Evolutionary conservation across 371 early-diverging fungal genomes (phyloP).

Genomic region (Quaeritorhiza haematococci): DNA sequence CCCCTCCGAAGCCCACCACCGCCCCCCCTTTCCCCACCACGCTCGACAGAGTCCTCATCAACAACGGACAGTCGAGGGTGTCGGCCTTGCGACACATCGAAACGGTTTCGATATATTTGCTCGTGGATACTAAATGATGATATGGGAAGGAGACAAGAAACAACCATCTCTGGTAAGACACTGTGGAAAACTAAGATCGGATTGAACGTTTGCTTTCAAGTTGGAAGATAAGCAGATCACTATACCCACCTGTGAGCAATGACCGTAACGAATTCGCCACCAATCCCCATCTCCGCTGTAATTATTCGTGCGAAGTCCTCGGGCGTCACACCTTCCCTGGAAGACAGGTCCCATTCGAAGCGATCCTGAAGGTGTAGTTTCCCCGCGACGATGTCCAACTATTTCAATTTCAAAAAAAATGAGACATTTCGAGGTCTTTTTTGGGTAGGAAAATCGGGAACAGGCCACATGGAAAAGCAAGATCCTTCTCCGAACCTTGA

Average conservation of each 20-base stretch:
- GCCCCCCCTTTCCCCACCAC: no score
- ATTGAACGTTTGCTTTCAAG: conserved; percentile 73
- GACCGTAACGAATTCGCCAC: conserved; percentile 82
- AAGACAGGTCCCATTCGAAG: conserved; percentile 85
- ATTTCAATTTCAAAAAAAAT: background rate
- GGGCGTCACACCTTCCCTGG: conserved; percentile 41
- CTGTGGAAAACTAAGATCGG: conserved; percentile 40
- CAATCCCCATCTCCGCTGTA: conserved; percentile 81
- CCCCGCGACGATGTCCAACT: conserved; percentile 86
- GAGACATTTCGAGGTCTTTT: conserved; percentile 19
- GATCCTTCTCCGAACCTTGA: no score
- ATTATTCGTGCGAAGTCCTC: conserved; percentile 79
- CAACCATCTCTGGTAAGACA: conserved; percentile 24
- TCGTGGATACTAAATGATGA: conserved; percentile 14
- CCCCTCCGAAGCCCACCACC: no score
- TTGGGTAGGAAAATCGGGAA: no score
- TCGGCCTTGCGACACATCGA: no score
- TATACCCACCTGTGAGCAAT: conserved; percentile 63
- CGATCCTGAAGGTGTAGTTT: conserved; percentile 79
- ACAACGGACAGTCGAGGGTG: no score
- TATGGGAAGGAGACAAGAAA: background rate
- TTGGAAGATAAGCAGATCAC: no score
- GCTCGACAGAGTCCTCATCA: no score
- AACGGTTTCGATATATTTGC: conserved; percentile 10
- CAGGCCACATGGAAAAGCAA: no score